Percentiles rank a stretch among this genome's conserved stretches.
Conservation (phyloP, 1,284 basidiomycete species). For the Leucocoprinus gongylophorus region DNA sequence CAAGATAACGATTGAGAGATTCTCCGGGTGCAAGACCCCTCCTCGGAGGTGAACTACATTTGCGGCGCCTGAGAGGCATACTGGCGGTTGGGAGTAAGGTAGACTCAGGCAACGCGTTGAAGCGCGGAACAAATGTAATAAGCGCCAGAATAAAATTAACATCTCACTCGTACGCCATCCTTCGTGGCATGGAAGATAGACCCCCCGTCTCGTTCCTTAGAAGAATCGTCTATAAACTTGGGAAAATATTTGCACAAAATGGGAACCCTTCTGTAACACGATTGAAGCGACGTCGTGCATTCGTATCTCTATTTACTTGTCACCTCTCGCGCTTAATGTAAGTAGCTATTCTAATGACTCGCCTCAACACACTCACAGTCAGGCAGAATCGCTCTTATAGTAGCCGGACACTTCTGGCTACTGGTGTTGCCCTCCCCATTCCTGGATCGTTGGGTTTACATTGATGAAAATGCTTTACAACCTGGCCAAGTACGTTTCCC, state of each 20-base stretch:
- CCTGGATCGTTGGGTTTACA: constrained; percentile 68
- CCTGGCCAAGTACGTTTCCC: constrained; percentile 64
- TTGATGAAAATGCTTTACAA: constrained; percentile 91
- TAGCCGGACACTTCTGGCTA: constrained; percentile 71
- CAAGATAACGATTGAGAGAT: constrained; percentile 49
- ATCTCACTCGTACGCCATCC: not conserved
- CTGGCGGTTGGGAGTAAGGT: not conserved
- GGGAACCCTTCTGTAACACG: constrained; percentile 26
- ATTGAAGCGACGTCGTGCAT: constrained; percentile 33
- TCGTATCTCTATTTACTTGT: constrained; percentile 18
- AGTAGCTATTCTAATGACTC: constrained; percentile 1
- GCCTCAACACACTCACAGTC: not conserved
- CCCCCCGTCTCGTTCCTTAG: not conserved
- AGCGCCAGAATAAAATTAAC: constrained; percentile 1
- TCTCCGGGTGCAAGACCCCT: constrained; percentile 54
- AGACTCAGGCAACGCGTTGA: not conserved
- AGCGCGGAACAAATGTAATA: constrained; percentile 3
- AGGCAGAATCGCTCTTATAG: constrained; percentile 47
- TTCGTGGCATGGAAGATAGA: constrained; percentile 12
- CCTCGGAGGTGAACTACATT: constrained; percentile 40
- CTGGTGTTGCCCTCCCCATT: constrained; percentile 56
- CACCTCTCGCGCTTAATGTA: constrained; percentile 7
- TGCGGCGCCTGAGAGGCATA: constrained; percentile 61
- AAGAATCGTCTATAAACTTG: constrained; percentile 13
- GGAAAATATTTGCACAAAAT: constrained; percentile 13